Base-by-base conservation (phyloP, 2,329 filamentous ascomycete species). In the Alternaria brassicicola region DNA sequence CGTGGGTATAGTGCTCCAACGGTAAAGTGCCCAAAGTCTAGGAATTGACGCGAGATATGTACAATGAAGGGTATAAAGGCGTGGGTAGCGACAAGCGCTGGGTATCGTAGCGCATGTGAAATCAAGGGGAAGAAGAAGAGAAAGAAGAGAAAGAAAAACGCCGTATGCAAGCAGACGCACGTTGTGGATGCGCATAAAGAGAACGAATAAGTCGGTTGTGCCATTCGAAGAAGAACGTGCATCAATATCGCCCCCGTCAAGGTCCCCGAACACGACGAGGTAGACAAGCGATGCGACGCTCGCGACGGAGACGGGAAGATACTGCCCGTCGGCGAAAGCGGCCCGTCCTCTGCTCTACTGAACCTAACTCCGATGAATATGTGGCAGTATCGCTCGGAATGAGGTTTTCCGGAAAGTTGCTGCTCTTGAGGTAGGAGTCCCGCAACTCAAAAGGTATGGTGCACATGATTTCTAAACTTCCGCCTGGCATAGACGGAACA, bases 341-440 rank as follows among this genome's bases (percentile, higher is more conserved):
- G n/a, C 10, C 25, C 15, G 4, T 43, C 25, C 10, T 17, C 41
- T 3, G 15, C 41, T 12, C 3, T 17, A 12, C 30, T 45, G 10
- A 45, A 45, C 9, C 26, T 8, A 9, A n/a, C n/a, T n/a, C n/a
- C n/a, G n/a, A n/a, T n/a, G n/a, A n/a, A 48, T 65, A 60, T 28
- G 52, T 60, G 30, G 31, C 19, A 0, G 49, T 61, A 2, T 55
- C 48, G 23, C 25, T 60, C 1, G 54, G 47, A 2, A 66, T 54
- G 17, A 67, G 46, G 19, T 63, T 68, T 28, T 58, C 48, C 19
- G 66, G 66, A 35, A 66, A 68, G 12, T 42, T 46, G 42, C 17
- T 41, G 17, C 31, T 52, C 2, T 57, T 47, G n/a, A 25, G 9
- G 36, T 55, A 57, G 1, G 65, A 67, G 3, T 54, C 26, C 31